A percentile compares a stretch with the other conserved stretches of the same genome.
These are phyloP conservation scores for Exsudoporus frostii DNA, from an alignment of 768 basidiomycete genomes.

Conservation along the genomic window DNA sequence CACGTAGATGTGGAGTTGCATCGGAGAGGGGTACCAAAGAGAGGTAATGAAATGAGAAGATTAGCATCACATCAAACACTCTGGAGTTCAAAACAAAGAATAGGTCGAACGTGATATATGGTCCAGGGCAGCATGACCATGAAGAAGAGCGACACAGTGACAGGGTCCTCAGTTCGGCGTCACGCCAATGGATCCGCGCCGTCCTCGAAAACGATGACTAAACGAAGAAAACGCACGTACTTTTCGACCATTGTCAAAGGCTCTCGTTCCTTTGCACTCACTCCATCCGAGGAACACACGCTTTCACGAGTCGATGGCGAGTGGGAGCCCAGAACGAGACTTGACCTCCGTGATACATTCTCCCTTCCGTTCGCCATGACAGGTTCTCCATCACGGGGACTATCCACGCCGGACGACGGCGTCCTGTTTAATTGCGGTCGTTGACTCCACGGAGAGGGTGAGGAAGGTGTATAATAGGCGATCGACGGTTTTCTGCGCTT, in stretches of 20 bases:
- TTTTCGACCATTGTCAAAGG: slow-evolving; percentile 70
- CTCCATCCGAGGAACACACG: slow-evolving; percentile 10
- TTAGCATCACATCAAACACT: background rate
- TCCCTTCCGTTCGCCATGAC: slow-evolving; percentile 6
- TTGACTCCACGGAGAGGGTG: slow-evolving; percentile 24
- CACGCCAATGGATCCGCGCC: background rate
- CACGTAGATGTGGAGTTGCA: background rate
- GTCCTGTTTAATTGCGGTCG: slow-evolving; percentile 1
- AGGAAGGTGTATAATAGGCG: slow-evolving; percentile 26
- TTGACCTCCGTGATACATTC: slow-evolving; percentile 16
- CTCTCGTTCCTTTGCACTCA: slow-evolving; percentile 22
- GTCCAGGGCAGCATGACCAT: background rate
- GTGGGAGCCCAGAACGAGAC: slow-evolving; percentile 16
- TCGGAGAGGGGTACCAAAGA: background rate
- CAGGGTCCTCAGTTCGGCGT: background rate
- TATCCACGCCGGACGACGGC: slow-evolving; percentile 1
- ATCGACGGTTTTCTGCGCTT: slow-evolving; percentile 30
- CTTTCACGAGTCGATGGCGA: slow-evolving; percentile 19
- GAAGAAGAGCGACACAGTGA: background rate
- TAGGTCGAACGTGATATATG: background rate
- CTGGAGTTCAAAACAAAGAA: background rate
- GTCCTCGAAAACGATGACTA: background rate
- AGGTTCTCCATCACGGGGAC: background rate
- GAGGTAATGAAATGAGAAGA: background rate
- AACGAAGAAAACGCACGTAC: slow-evolving; percentile 39